These are phyloP conservation scores for Cerioporus squamosus DNA, from an alignment of 1,284 basidiomycete species.

Conservation along the genomic window DNA sequence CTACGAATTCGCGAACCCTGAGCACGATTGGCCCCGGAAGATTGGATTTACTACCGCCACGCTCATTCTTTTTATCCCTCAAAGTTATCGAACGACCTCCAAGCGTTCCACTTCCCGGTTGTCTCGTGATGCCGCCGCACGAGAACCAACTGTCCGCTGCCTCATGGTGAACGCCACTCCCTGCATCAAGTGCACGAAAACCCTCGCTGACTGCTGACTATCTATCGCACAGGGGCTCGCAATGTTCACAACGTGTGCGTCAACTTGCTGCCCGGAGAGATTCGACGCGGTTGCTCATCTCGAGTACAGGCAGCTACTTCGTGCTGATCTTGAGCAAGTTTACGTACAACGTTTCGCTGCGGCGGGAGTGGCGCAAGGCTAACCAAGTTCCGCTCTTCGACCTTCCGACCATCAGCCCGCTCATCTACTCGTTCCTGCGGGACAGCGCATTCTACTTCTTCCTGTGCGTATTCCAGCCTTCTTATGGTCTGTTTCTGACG, in stretches of 20 bases:
- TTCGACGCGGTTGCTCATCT: neutral
- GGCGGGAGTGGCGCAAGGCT: neutral
- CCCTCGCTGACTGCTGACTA: neutral
- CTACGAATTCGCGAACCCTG: too few relatives aligned
- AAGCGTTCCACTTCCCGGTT: constrained; percentile 7
- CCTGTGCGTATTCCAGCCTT: constrained; percentile 9
- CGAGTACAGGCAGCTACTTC: constrained; percentile 11
- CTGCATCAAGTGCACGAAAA: neutral
- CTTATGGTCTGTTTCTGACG: neutral
- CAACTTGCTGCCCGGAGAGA: neutral
- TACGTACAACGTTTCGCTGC: constrained; percentile 7
- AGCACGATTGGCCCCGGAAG: neutral
- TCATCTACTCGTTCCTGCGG: constrained; percentile 18
- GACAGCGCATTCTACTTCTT: constrained; percentile 22
- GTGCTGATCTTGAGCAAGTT: constrained; percentile 19
- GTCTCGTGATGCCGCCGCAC: neutral
- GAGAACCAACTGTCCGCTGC: neutral
- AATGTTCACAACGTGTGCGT: constrained; percentile 11
- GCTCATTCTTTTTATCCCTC: neutral
- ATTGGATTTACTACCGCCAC: constrained; percentile 1
- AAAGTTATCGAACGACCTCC: neutral
- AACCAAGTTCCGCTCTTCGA: constrained; percentile 7
- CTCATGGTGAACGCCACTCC: constrained; percentile 3
- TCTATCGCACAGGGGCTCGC: constrained; percentile 1
- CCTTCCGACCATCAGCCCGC: constrained; percentile 10